Evolutionary conservation across 768 basidiomycete species (phyloP), one percentile per base, ranked within the genome.

Genomic region (Pisolithus marmoratus): DNA sequence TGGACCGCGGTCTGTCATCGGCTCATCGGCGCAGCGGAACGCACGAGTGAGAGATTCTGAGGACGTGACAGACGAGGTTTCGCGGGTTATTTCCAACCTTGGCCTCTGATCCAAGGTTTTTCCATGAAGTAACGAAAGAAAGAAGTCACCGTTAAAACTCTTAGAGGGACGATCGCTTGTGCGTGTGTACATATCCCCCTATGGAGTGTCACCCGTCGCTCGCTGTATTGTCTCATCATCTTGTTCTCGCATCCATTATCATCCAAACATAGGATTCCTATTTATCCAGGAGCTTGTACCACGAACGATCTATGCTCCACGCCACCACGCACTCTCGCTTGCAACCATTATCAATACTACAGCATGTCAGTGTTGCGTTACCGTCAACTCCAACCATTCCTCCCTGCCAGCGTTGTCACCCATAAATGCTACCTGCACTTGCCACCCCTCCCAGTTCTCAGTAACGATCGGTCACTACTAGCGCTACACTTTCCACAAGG

Each of bases 71-170:
- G 84, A 86, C 50, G 86, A 88, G 60, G 83, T 88, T 50, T 82
- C 87, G 38, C 78, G 86, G 54, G 85, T 88, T 59, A 85, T 90
- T 61, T 84, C 85, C 56, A 88, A 83, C 66, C 76, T 87, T 57
- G 84, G 85, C 48, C 71, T 86, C 54, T 85, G 70, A 73, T 55
- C 40, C 49, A 14, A 34, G n/a, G 24, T 15, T 27, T 54, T 45
- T 54, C 48, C 46, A 48, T 48, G 23, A 41, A 51, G 51, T 41
- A 37, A 34, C 29, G 43, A 19, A 17, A 41, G 19, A 17, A 15
- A 31, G 20, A 36, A 34, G 52, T 52, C 31, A 6, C 31, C 6
- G 6, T 12, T 36, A 52, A 49, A 45, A 55, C 55, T 46, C 15
- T n/a, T 27, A 24, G 31, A 23, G 12, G 38, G 56, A 38, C 61